Percentiles rank a stretch among this genome's conserved stretches.
phyloP scores from a whole-genome alignment of 2,329 filamentous ascomycete genomes.

The Hypoxylon sp. region DNA sequence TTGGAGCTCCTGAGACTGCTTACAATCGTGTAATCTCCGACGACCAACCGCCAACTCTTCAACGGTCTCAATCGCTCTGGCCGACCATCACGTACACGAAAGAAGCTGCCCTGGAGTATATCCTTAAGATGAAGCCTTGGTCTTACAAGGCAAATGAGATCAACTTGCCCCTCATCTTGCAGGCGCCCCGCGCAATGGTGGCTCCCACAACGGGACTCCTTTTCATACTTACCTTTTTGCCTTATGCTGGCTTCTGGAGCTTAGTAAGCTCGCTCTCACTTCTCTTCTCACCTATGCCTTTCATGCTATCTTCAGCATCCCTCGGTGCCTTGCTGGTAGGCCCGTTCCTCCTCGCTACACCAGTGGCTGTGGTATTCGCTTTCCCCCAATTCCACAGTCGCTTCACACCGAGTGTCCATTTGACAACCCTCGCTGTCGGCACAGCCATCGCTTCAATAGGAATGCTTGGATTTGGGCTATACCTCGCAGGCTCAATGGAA shows the following conservation, averaged over 20 bases:
- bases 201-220: conserved; percentile 67
- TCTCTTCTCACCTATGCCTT: conserved; percentile 63
- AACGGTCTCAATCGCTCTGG: conserved; percentile 44
- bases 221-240: conserved; percentile 62
- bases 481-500: conserved; percentile 57
- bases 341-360: conserved; percentile 60
- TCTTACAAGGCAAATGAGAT: conserved; percentile 55
- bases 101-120: conserved; percentile 56
- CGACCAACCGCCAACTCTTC: conserved; percentile 37
- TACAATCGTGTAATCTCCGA: conserved; percentile 61
- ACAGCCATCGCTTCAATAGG: conserved; percentile 59
- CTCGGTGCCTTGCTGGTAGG: conserved; percentile 63
- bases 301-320: conserved; percentile 57
- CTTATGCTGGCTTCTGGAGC: conserved; percentile 64
- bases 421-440: conserved; percentile 57
- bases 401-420: conserved; percentile 55
- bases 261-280: conserved; percentile 62
- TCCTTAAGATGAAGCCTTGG: conserved; percentile 58
- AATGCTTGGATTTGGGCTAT: conserved; percentile 63
- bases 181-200: conserved; percentile 63
- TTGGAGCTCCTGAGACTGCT: conserved; percentile 67
- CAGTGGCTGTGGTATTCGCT: conserved; percentile 54
- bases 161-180: conserved; percentile 56
- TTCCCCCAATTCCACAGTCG: conserved; percentile 53
- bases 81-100: conserved; percentile 52